A percentile compares a stretch with the other conserved stretches of the same genome.
Conservation (phyloP, 352 stramenopile species). For the Globisporangium recalcitrans region DNA sequence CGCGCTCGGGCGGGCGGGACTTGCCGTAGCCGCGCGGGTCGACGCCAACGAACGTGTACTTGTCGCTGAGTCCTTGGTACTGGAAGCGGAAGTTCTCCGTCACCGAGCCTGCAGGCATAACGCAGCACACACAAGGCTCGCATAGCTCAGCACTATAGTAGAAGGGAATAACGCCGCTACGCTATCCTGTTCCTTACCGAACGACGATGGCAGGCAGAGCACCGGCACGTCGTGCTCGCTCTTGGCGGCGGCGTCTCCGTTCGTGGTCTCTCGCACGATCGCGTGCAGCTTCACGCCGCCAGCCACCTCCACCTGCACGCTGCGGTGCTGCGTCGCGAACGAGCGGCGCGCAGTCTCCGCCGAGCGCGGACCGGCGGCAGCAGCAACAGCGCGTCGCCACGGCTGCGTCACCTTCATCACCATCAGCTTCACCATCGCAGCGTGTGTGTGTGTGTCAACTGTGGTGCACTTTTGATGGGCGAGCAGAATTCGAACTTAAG, state of each 20-base stretch:
- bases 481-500: neutral
- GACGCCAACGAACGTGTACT: slow-evolving; percentile 64
- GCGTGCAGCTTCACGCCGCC: slow-evolving; percentile 44
- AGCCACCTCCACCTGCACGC: slow-evolving; percentile 32
- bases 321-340: slow-evolving; percentile 19
- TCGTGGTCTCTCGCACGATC: slow-evolving; percentile 23
- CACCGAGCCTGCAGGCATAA: slow-evolving; percentile 27
- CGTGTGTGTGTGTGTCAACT: slow-evolving; percentile 1
- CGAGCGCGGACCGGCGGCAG: neutral
- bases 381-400: neutral
- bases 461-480: neutral
- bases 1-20: slow-evolving; percentile 35
- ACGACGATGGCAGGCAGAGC: slow-evolving; percentile 64
- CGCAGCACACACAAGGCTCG: neutral
- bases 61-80: slow-evolving; percentile 38
- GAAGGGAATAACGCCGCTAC: neutral
- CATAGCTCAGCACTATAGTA: neutral
- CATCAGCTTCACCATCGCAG: slow-evolving; percentile 7
- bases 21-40: slow-evolving; percentile 54
- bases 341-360: slow-evolving; percentile 4
- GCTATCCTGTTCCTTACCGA: slow-evolving; percentile 26
- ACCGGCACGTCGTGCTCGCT: slow-evolving; percentile 27
- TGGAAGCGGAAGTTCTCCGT: slow-evolving; percentile 58
- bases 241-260: neutral
- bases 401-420: neutral